These are phyloP conservation scores for Solanum paucissectum DNA, from an alignment of 257 asterid genomes.

Conservation along the genomic window DNA sequence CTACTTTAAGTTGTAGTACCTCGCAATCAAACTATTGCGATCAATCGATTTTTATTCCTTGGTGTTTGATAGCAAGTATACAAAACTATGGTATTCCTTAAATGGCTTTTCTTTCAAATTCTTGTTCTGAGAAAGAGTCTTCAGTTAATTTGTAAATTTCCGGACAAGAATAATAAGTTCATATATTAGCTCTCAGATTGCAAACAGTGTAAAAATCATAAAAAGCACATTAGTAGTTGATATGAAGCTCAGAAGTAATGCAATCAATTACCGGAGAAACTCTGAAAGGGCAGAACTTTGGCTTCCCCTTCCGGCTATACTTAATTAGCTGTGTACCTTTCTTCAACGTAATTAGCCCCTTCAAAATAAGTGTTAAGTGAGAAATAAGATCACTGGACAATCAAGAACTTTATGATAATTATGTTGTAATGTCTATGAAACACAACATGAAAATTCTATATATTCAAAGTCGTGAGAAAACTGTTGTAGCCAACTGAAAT, in stretches of 20 bases:
- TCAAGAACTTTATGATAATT: not conserved
- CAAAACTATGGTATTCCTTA: not conserved
- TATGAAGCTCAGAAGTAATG: not conserved
- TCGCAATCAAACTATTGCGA: not conserved
- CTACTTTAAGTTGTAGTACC: not conserved
- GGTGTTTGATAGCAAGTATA: not conserved
- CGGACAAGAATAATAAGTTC: not conserved
- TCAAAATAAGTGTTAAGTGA: slow-evolving; percentile 6
- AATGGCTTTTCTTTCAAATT: not conserved
- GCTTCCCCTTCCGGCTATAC: slow-evolving; percentile 96
- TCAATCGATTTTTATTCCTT: not conserved
- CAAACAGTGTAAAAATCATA: not conserved
- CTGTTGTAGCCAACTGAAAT: not conserved
- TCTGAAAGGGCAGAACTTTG: slow-evolving; percentile 85
- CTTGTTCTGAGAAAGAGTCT: not conserved
- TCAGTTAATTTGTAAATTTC: not conserved
- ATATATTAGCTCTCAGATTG: not conserved
- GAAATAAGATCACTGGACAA: not conserved
- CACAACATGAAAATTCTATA: not conserved
- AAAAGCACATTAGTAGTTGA: not conserved
- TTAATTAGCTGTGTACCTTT: slow-evolving; percentile 90
- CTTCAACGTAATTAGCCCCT: slow-evolving; percentile 83
- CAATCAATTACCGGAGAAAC: slow-evolving; percentile 68
- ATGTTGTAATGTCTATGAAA: not conserved
- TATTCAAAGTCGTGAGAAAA: not conserved